Percentiles rank a stretch among this genome's conserved stretches.
These are phyloP conservation scores for Sisymbrium altissimum DNA, from an alignment of 345 rosid genomes.

Conservation along the genomic window DNA sequence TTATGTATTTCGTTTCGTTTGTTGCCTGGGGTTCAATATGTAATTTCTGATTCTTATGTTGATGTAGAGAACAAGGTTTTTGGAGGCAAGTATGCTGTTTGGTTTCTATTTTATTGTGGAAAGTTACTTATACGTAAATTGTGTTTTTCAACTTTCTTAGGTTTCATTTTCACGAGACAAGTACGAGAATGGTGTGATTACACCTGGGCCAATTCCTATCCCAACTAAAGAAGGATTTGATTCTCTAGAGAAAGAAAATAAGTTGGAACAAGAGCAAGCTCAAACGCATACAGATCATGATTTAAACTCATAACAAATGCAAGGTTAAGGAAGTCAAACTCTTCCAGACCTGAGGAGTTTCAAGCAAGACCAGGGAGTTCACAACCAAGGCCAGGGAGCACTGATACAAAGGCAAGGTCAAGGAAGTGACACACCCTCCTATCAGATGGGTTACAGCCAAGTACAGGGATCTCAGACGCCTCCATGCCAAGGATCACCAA, in stretches of 20 bases:
- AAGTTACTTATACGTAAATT: no score
- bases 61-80: conserved; percentile 80
- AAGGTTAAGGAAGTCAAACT: conserved; percentile 24
- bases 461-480: no score
- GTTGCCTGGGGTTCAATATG: conserved; percentile 76
- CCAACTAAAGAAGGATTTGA: conserved; percentile 25
- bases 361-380: conserved; percentile 14
- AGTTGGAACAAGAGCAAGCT: conserved; percentile 29
- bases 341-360: conserved; percentile 6
- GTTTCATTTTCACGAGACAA: conserved; percentile 58
- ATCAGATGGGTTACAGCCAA: no score
- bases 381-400: no score
- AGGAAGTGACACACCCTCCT: no score
- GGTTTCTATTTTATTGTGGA: neutral
- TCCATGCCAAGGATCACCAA: no score
- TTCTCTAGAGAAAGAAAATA: conserved; percentile 41
- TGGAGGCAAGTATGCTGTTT: conserved; percentile 70
- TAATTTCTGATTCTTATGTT: conserved; percentile 85
- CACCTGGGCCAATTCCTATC: conserved; percentile 64
- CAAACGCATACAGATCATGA: neutral
- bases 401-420: no score
- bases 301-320: neutral
- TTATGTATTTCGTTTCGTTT: no score
- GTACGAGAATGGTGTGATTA: conserved; percentile 77
- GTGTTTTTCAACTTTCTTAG: neutral